Percentiles rank a stretch among this genome's conserved stretches.
Evolutionary conservation across 1,284 basidiomycete species (phyloP).

Genomic region (Irpex rosettiformis): DNA sequence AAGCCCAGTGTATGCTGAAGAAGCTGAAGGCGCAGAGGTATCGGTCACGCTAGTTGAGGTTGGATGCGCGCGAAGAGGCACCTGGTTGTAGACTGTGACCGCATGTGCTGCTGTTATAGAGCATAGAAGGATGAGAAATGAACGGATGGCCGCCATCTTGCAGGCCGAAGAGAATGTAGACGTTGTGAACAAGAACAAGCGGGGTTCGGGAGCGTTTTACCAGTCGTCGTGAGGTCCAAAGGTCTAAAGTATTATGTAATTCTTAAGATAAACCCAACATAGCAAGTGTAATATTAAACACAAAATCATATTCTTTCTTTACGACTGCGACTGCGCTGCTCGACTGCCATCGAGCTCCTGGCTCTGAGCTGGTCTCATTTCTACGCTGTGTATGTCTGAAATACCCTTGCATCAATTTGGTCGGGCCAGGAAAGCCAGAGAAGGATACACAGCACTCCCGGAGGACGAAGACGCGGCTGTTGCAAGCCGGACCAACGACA

Average conservation of each 20-base stretch:
- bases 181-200: conserved; percentile 1
- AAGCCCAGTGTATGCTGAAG: conserved; percentile 38
- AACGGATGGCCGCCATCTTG: conserved; percentile 18
- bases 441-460: conserved; percentile 44
- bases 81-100: conserved; percentile 25
- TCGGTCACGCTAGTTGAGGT: conserved; percentile 16
- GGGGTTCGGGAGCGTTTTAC: background rate
- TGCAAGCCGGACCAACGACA: conserved; percentile 26
- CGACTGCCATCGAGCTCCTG: conserved; percentile 3
- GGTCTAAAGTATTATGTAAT: conserved; percentile 2
- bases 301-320: background rate
- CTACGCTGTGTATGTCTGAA: conserved; percentile 50
- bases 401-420: conserved; percentile 63
- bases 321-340: background rate
- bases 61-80: conserved; percentile 15
- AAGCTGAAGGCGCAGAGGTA: conserved; percentile 19
- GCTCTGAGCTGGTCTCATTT: conserved; percentile 7
- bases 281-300: background rate
- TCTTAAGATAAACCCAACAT: background rate
- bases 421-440: conserved; percentile 42
- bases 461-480: conserved; percentile 30
- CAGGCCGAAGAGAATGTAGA: conserved; percentile 1
- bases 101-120: conserved; percentile 17
- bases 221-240: background rate
- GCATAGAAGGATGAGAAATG: conserved; percentile 20